Evolutionary conservation across 1,139 yeast genomes (phyloP).

Genomic region (Suhomyces terraborum): DNA sequence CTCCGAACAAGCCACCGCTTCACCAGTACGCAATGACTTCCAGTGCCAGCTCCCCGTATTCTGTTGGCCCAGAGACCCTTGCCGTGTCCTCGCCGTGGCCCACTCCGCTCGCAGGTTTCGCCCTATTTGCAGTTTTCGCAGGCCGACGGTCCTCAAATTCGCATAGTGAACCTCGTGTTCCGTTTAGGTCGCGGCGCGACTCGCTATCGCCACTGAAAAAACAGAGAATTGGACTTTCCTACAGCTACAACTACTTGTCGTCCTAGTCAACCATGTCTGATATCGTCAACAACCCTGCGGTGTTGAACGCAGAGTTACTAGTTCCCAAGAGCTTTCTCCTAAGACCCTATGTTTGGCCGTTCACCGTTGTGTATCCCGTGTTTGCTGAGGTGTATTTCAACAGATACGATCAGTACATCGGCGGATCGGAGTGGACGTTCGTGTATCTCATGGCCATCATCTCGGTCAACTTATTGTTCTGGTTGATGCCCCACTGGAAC

Average conservation of each 20-base stretch:
- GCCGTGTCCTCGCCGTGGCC: too few relatives aligned
- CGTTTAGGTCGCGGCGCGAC: conserved; percentile 1
- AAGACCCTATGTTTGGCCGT: conserved; percentile 87
- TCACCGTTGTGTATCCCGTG: conserved; percentile 73
- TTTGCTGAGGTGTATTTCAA: conserved; percentile 65
- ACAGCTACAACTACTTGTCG: conserved; percentile 2
- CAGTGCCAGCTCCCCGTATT: too few relatives aligned
- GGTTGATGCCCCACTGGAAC: conserved; percentile 97
- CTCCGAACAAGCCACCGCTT: too few relatives aligned
- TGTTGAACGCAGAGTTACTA: conserved; percentile 68
- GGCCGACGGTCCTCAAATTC: not conserved
- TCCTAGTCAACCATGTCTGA: conserved; percentile 32
- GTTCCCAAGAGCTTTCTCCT: conserved; percentile 60
- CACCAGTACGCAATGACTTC: too few relatives aligned
- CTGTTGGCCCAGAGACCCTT: too few relatives aligned
- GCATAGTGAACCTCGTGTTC: not conserved
- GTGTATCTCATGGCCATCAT: conserved; percentile 76
- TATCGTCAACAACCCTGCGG: conserved; percentile 57
- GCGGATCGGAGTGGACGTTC: conserved; percentile 84
- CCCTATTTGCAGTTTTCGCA: too few relatives aligned
- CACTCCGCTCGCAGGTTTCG: too few relatives aligned
- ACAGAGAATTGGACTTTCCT: not conserved
- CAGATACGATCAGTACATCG: conserved; percentile 79
- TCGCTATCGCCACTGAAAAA: conserved; percentile 12
- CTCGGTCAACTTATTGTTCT: conserved; percentile 71